phyloP scores from a whole-genome alignment of 768 basidiomycete genomes.

The Mycena galopus region DNA sequence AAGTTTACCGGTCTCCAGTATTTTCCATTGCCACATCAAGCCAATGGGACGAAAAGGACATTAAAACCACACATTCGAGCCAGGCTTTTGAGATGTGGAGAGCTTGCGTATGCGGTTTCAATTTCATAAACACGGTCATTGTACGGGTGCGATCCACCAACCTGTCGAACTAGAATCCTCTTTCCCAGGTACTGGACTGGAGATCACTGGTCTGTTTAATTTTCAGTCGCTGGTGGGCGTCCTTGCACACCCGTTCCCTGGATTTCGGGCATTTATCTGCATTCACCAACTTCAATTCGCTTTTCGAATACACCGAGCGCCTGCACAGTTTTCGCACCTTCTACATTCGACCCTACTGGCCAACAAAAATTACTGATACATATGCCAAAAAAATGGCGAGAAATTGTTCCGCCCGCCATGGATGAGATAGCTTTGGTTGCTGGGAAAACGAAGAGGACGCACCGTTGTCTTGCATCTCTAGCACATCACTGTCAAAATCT shows the following conservation, averaged over 20 bases:
- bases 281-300: background rate
- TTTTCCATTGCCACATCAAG: background rate
- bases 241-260: background rate
- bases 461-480: background rate
- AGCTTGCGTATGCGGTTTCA: background rate
- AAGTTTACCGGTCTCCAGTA: background rate
- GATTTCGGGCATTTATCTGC: background rate
- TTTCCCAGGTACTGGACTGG: background rate
- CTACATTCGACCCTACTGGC: background rate
- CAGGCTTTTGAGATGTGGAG: slow-evolving; percentile 8
- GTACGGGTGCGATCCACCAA: background rate
- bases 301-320: background rate
- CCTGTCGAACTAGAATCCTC: background rate
- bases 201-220: background rate
- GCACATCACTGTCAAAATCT: background rate
- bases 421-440: background rate
- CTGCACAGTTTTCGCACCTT: background rate
- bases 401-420: background rate
- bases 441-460: background rate
- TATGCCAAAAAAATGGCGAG: background rate
- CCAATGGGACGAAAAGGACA: slow-evolving; percentile 9
- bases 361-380: background rate
- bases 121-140: background rate
- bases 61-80: background rate
- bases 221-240: background rate